These are phyloP conservation scores for Pestalotiopsis sp. DNA, from an alignment of 2,329 filamentous ascomycete genomes.

Conservation along the genomic window DNA sequence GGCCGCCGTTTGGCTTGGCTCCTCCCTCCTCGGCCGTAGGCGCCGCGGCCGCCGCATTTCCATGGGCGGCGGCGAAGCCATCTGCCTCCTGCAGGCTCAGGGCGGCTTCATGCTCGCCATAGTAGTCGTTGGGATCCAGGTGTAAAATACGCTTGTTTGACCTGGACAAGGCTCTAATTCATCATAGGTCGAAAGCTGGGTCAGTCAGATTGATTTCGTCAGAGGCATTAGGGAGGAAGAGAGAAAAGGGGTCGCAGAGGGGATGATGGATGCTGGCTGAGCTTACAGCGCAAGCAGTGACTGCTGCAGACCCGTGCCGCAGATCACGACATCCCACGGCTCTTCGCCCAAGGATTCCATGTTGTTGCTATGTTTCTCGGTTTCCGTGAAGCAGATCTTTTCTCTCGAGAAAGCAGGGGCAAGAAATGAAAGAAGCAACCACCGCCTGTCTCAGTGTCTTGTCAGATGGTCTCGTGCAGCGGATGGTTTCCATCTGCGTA, in stretches of 20 bases:
- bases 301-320: conserved; percentile 77
- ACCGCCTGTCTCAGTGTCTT: neutral
- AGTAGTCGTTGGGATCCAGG: conserved; percentile 84
- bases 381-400: no score
- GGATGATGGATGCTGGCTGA: neutral
- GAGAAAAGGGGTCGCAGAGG: neutral
- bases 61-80: conserved; percentile 63
- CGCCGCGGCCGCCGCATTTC: conserved; percentile 27
- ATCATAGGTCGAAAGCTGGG: conserved; percentile 51
- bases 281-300: conserved; percentile 79
- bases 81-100: conserved; percentile 83
- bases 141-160: conserved; percentile 91
- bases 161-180: conserved; percentile 81
- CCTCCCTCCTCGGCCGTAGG: neutral
- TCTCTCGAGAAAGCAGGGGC: conserved; percentile 6
- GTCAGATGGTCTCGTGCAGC: neutral
- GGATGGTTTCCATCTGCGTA: neutral
- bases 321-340: conserved; percentile 79
- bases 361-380: conserved; percentile 19
- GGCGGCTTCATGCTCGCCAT: conserved; percentile 84
- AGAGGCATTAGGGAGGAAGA: neutral
- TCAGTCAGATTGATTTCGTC: conserved; percentile 67
- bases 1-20: conserved; percentile 18
- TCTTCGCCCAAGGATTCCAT: conserved; percentile 80
- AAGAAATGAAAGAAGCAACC: conserved; percentile 13